Evolutionary conservation across 257 asterid genomes (phyloP).

Genomic region (Fraxinus quadrangulata): DNA sequence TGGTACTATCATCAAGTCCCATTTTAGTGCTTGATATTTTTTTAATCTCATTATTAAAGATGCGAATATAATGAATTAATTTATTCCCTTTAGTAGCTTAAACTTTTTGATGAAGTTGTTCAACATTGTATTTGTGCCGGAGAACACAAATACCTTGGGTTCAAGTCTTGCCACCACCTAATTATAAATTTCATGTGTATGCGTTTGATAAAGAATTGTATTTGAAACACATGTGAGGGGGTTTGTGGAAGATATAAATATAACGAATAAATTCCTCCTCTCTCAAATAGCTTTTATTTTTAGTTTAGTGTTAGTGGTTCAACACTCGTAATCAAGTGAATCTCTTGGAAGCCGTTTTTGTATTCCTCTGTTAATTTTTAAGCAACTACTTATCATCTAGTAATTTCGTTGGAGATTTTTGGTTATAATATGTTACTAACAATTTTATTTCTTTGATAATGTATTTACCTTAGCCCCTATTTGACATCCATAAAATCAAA

Average conservation of each 20-base stretch:
- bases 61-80: neutral
- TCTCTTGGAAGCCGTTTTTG: neutral
- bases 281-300: neutral
- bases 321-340: neutral
- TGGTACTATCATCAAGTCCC: constrained; percentile 20
- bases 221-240: neutral
- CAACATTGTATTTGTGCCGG: neutral
- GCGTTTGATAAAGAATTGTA: neutral
- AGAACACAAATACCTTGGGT: neutral
- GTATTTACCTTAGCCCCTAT: neutral
- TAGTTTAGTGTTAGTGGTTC: neutral
- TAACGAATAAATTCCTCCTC: neutral
- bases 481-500: too few relatives aligned
- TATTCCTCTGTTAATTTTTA: neutral
- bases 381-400: neutral
- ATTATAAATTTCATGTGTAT: neutral
- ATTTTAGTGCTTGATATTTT: constrained; percentile 15
- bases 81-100: neutral
- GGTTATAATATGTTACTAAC: constrained; percentile 11
- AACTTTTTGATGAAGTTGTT: neutral
- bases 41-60: neutral
- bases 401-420: constrained; percentile 3
- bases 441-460: constrained; percentile 3
- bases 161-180: neutral
- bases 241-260: neutral